Evolutionary conservation across 805 yeast species (phyloP), one percentile per base, ranked within the genome.

Genomic region (Candida pseudoglaebosa): DNA sequence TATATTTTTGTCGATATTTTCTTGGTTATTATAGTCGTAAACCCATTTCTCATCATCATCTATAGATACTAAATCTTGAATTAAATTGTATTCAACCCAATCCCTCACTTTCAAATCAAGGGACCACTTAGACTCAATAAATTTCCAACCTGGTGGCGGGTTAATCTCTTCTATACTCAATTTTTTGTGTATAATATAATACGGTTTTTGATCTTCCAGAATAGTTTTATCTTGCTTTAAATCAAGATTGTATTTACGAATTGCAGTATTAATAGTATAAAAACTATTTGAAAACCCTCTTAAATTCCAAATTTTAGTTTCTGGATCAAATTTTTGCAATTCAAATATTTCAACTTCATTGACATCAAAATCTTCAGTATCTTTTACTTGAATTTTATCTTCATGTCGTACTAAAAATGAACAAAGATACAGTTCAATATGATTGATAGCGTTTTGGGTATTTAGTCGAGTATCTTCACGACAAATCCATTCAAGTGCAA

Each of bases 41-140:
- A 85, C 91, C 95, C 95, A 87, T 57, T 87, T 87, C 29, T 83
- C 84, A 40, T 80, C 89, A 20, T 75, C 65, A 59, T 87, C 95
- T 15, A 84, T 67, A 15, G 67, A 70, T 12, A 82, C 78, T 32
- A 77, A 59, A 40, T 75, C 82, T 20, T 50, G 42, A 10, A 82
- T 60, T 36, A 74, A 62, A 38, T 76, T 71, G 2, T 59, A 53
- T 32, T 59, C 59, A 5, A 81, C 85, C 95, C 95, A 87, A 2
- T 50, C 57, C 18, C 64, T 61, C 0, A 88, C 87, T 14, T 73
- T 63, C 34, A 80, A 66, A 57, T 87, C 95, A 34, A 85, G 52
- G 7, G 59, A 61, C 96, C 96, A 87, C 9, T 72, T 70, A 3
- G 53, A 22, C 14, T 54, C 56, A 4, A 52, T 35, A 45, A 78